Evolutionary conservation across 352 stramenopile genomes (phyloP).

Genomic region (Globisporangium solare): DNA sequence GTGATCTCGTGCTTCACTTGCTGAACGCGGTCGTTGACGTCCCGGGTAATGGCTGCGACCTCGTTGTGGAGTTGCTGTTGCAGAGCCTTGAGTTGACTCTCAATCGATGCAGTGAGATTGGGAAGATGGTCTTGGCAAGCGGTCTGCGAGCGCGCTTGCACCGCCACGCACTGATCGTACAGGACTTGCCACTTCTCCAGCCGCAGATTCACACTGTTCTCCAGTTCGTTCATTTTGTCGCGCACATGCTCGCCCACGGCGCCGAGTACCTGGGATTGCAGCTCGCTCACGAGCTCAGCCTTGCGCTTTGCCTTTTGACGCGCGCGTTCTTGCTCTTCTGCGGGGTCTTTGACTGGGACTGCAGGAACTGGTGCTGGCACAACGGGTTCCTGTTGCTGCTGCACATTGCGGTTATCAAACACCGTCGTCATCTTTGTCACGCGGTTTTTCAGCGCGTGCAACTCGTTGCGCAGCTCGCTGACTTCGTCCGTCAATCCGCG

Average conservation of each 20-base stretch:
- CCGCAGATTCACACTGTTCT: conserved; percentile 1
- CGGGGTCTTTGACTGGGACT: not conserved
- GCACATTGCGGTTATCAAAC: conserved; percentile 4
- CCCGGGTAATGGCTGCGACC: not conserved
- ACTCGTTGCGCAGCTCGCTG: conserved; percentile 41
- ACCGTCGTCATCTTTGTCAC: conserved; percentile 32
- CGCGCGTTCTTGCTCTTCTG: conserved; percentile 19
- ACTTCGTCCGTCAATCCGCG: conserved; percentile 49
- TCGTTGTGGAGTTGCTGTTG: conserved; percentile 16
- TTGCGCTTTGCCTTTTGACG: conserved; percentile 14
- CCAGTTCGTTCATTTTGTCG: conserved; percentile 11
- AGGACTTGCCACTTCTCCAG: not conserved
- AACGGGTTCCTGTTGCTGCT: conserved; percentile 9
- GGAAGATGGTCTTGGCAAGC: not conserved
- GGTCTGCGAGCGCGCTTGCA: not conserved
- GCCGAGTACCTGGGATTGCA: not conserved
- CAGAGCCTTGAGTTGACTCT: conserved; percentile 18
- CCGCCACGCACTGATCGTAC: not conserved
- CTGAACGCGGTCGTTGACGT: not conserved
- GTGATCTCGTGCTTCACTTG: conserved; percentile 22
- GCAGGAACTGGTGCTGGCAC: not conserved
- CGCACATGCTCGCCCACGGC: conserved; percentile 3
- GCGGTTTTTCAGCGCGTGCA: conserved; percentile 51
- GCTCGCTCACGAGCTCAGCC: conserved; percentile 4
- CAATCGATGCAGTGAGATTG: not conserved